Base-by-base conservation (phyloP, 208 protist genomes). In the Crithidia fasciculata region DNA sequence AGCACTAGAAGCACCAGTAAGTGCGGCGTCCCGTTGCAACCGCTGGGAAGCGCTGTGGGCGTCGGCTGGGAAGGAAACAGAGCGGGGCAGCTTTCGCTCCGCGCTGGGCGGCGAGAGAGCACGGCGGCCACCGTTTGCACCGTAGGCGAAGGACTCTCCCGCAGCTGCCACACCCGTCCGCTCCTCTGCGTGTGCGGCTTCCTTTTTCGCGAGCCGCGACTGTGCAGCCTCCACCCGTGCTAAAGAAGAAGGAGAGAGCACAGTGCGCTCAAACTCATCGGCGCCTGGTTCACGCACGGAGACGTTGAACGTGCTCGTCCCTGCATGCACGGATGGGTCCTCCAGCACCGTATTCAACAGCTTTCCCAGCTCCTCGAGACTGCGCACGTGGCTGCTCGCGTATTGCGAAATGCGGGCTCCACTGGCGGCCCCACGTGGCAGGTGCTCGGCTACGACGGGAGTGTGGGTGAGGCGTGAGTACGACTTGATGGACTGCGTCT, bases 381-480 rank as follows among this genome's bases (percentile, higher is more conserved):
- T 66, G 53, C 61, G 70, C 36, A 90, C 16, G n/a, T 72, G 69
- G 5, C 37, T 28, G 5, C 68, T 62, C 16, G 68, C 82, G 43
- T 63, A 78, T 41, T 81, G 61, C 55, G 87, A 79, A n/a, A 90
- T 87, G 7, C 69, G 72, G 9, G 72, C 54, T 36, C 72, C 79
- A 18, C 63, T 80, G 15, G 72, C 43, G 3, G 72, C 70, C 13
- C 77, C 76, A 15, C 55, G 43, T 41, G 60, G 74, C 53, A 90
- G 75, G 40, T 75, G 54, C 36, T 69, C 67, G 5, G 80, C 70
- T 5, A 87, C 69, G 37, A 76, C 74, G 3, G 80, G 81, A 13
- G 79, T 88, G 76, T 93, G 85, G 4, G 77, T 80, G 3, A 93
- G 77, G 0, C 72, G 73, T 19, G 78, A 28, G 54, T 89, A 85